phyloP scores from a whole-genome alignment of 208 protist species.

The Leptomonas seymouri region DNA sequence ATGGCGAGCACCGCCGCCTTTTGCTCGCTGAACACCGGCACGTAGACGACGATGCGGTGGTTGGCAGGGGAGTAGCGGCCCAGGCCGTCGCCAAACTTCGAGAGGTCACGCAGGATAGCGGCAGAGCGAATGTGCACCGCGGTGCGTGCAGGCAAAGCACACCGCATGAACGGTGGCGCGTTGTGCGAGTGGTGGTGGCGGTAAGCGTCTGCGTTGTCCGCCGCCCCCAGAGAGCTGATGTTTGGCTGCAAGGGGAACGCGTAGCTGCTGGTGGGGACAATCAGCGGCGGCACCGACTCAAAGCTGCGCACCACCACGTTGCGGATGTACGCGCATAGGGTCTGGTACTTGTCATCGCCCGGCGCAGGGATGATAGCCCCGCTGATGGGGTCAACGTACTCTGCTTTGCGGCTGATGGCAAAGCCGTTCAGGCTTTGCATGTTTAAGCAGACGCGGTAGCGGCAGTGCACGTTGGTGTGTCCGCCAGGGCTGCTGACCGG shows the following conservation, averaged over 20 bases:
- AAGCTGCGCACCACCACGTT: slow-evolving; percentile 64
- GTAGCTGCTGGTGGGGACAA: slow-evolving; percentile 31
- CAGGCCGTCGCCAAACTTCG: slow-evolving; percentile 51
- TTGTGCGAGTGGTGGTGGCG: slow-evolving; percentile 38
- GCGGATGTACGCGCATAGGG: slow-evolving; percentile 43
- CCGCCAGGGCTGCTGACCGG: not conserved
- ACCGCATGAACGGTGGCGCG: slow-evolving; percentile 38
- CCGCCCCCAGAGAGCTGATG: slow-evolving; percentile 32
- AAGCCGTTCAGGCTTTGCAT: slow-evolving; percentile 42
- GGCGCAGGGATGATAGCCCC: slow-evolving; percentile 59
- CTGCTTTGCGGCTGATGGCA: slow-evolving; percentile 60
- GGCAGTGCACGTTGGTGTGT: slow-evolving; percentile 27
- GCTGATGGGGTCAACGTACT: slow-evolving; percentile 74
- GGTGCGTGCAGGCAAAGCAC: slow-evolving; percentile 27
- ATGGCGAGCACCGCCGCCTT: slow-evolving; percentile 26
- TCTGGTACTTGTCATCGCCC: slow-evolving; percentile 47
- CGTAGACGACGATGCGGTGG: slow-evolving; percentile 31
- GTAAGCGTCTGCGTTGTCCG: slow-evolving; percentile 23
- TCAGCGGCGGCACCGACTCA: slow-evolving; percentile 60
- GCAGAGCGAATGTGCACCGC: slow-evolving; percentile 29
- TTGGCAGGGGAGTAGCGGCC: slow-evolving; percentile 23
- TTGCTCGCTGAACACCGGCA: slow-evolving; percentile 48
- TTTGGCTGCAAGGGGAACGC: slow-evolving; percentile 35
- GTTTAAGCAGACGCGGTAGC: slow-evolving; percentile 70
- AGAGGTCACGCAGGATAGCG: slow-evolving; percentile 51